Evolutionary conservation across 2,329 filamentous ascomycete species (phyloP), one percentile per base, ranked within the genome.

Genomic region (Fusarium sambucinum): DNA sequence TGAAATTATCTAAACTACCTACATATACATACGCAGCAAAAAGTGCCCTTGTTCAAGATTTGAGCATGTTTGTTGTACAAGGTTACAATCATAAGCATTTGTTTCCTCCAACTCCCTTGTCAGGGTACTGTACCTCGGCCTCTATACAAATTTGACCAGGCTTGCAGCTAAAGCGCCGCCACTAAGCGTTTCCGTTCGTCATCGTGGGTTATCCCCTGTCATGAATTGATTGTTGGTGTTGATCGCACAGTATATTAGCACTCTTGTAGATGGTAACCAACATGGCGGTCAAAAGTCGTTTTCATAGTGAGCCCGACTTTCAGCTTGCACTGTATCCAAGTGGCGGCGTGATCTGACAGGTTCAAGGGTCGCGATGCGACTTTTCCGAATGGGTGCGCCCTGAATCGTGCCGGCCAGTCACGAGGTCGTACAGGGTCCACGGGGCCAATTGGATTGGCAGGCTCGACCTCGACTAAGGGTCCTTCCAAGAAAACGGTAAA

Each of bases 341-440:
- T 23, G 44, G 23, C 47, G 23, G 23, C 33, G 27, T 29, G 17
- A 37, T 45, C 66, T 66, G 51, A 68, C 65, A 68, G 51, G 66
- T 68, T 59, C 50, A 41, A 53, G 55, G 66, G 66, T 70, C 50
- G 66, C 66, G 66, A 69, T 70, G 66, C 57, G 53, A 53, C 62
- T 54, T 58, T 55, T 32, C 66, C 37, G 52, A 66, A 66, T 63
- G 66, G 66, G 42, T 67, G 52, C 45, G 47, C 38, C 44, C 27
- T 70, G 67, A 62, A 52, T 64, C 67, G 41, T 35, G 33, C 40
- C 30, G 55, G 30, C 75, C 73, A 77, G 66, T 77, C 74, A 76
- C 64, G 71, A 52, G 66, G 63, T 60, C 61, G 38, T 21, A 45
- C 12, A 38, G 61, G 56, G 47, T 71, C 70, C 75, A 77, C 75